Evolutionary conservation across 2,329 filamentous ascomycete genomes (phyloP), one percentile per base, ranked within the genome.

Genomic region (Epichloe festucae): DNA sequence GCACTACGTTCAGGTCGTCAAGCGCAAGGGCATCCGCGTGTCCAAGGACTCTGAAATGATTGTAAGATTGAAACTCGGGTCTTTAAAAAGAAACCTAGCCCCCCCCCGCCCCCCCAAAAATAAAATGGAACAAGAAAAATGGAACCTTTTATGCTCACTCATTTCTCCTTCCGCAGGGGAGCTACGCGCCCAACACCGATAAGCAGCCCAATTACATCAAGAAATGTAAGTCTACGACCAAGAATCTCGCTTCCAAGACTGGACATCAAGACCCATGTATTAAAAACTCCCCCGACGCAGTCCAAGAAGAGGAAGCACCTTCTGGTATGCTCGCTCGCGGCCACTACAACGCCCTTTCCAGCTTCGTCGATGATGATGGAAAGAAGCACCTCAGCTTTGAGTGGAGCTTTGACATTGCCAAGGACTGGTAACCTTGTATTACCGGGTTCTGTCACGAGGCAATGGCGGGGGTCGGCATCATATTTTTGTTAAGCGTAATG

Each of bases 41-140:
- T 87, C 85, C 74, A 98, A 96, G 80, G 86, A 93, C 64, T 87
- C 94, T 62, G 91, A 97, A 75, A 98, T 98, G 93, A 86, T 98
- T 78, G 89, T 93, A 39, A 51, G 51, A 40, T 27, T 6, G n/a
- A 14, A 14, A 5, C 14, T 19, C 19, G 23, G 10, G 27, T n/a
- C 5, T 15, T 12, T 7, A 6, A 27, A 34, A 23, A 31, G 14
- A 41, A 41, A 17, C 2, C 15, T 5, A 42, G 17, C 2, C n/a
- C 14, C 27, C 21, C 21, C 21, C 19, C 19, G 17, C 19, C 19
- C 19, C 19, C 19, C 19, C 1, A 21, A 23, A 23, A 19, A 11
- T 21, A 19, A 21, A 21, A 8, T 36, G 1, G 12, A 36, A 31
- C 4, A 27, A 11, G 31, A 36, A 19, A 35, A 36, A 15, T 23